Conservation (phyloP, 352 stramenopile species). For the Stephanocyclus meneghinianus region DNA sequence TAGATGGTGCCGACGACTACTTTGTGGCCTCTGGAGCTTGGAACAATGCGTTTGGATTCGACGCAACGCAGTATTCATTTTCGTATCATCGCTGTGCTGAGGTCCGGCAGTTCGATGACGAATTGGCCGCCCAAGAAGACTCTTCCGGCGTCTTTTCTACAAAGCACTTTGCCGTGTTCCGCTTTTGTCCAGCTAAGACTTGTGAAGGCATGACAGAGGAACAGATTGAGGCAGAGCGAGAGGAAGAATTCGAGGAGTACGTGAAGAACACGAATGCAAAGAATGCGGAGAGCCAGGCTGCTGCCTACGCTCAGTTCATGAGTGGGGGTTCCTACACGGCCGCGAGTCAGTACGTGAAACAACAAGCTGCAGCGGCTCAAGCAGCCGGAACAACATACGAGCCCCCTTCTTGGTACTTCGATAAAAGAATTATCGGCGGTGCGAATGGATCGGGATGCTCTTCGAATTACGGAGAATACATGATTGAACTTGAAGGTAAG, state of each 20-base stretch:
- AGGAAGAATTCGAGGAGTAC: neutral
- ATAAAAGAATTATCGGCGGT: slow-evolving; percentile 16
- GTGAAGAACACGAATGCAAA: neutral
- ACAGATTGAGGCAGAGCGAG: slow-evolving; percentile 8
- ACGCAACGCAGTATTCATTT: slow-evolving; percentile 60
- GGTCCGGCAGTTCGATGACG: slow-evolving; percentile 67
- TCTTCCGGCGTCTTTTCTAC: slow-evolving; percentile 51
- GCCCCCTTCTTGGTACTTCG: slow-evolving; percentile 2
- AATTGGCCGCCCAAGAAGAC: slow-evolving; percentile 62
- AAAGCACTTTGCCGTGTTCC: slow-evolving; percentile 70
- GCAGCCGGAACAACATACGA: neutral
- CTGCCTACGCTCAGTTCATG: neutral
- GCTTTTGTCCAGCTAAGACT: slow-evolving; percentile 65
- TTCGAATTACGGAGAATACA: slow-evolving; percentile 18
- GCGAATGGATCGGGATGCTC: slow-evolving; percentile 10
- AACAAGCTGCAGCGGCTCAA: slow-evolving; percentile 6
- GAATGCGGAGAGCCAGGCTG: slow-evolving; percentile 1
- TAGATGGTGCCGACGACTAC: slow-evolving; percentile 17
- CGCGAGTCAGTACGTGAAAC: slow-evolving; percentile 7
- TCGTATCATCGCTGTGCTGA: slow-evolving; percentile 71
- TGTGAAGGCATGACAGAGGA: slow-evolving; percentile 43
- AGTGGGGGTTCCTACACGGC: neutral
- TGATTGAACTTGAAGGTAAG: slow-evolving; percentile 19
- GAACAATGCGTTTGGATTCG: slow-evolving; percentile 47
- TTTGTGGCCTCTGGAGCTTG: slow-evolving; percentile 1